These are phyloP conservation scores for Vitis hybrid DNA, from an alignment of 177 flowering plant species.

Conservation along the genomic window DNA sequence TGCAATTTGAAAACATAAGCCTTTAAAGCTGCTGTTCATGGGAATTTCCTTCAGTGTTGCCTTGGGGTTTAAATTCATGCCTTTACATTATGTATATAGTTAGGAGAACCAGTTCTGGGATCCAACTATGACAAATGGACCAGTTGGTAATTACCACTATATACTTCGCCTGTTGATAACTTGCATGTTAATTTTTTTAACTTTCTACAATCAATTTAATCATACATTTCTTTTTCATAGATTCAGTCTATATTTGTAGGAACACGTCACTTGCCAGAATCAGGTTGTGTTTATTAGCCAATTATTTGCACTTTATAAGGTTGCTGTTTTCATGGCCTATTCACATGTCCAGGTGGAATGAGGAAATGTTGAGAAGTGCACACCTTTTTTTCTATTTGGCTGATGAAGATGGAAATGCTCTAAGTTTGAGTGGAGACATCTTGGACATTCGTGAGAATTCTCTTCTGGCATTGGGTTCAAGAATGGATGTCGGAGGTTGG, in stretches of 20 bases:
- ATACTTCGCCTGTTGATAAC: neutral
- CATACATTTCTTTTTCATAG: neutral
- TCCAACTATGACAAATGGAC: too few species aligned
- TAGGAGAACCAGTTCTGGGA: too few species aligned
- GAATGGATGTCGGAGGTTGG: constrained; percentile 76
- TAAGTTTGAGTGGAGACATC: constrained; percentile 40
- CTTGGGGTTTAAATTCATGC: too few species aligned
- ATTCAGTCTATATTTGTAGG: neutral
- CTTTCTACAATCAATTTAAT: neutral
- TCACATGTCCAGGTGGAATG: constrained; percentile 39
- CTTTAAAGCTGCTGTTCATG: too few species aligned
- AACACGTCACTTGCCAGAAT: neutral
- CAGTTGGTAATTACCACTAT: too few species aligned
- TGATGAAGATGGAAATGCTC: constrained; percentile 76
- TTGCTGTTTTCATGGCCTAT: constrained; percentile 11
- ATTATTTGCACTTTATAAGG: neutral
- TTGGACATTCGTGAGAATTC: constrained; percentile 38
- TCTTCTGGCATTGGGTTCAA: constrained; percentile 68
- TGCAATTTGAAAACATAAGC: too few species aligned
- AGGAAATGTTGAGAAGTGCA: constrained; percentile 40
- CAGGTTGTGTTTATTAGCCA: neutral
- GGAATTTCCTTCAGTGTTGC: too few species aligned
- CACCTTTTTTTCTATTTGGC: constrained; percentile 94
- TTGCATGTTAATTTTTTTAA: neutral
- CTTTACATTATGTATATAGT: too few species aligned